Base-by-base conservation (phyloP, 805 yeast genomes). In the Candida lessepsii region DNA sequence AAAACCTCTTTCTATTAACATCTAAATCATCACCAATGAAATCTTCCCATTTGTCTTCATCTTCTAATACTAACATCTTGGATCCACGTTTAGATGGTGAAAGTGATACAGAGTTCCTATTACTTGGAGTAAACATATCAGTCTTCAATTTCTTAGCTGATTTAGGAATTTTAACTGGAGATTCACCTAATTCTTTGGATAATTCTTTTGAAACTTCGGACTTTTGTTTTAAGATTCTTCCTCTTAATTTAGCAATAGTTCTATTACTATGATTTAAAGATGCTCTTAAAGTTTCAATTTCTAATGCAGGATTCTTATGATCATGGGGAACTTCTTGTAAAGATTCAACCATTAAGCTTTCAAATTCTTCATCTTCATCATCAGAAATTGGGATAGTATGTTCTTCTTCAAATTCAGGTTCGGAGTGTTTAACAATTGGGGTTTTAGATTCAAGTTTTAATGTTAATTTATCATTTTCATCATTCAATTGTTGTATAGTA, bases 181-280 rank as follows among this genome's bases (percentile, higher is more conserved):
- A 25, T 54, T 30, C 25, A 19, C 19, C 19, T n/a, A 19, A 18
- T n/a, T n/a, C n/a, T n/a, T n/a, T n/a, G n/a, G n/a, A n/a, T n/a
- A n/a, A n/a, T n/a, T 15, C 40, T 49, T 37, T 37, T 9, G 32
- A 33, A 13, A 34, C 26, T 1, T 45, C 51, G 2, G 49, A 11
- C 47, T 65, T 71, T 35, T 63, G 58, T 53, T 75, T 78, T 44
- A 75, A 54, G 8, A 78, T 52, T 2, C 72, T 65, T 15, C 69
- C 63, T 55, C 84, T 74, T 46, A 84, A 67, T 50, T 74, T 80
- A n/a, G 78, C 62, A 35, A 85, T 79, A 2, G 80, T 74, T 45
- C 73, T 70, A 50, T 81, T 78, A 4, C 90, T 83, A 58, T 75
- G 86, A 13, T 71, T 68, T 49, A 86, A 67, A 17, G 85, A 81